Evolutionary conservation across 1,284 basidiomycete species (phyloP).

Genomic region (Sporisorium graminicola): DNA sequence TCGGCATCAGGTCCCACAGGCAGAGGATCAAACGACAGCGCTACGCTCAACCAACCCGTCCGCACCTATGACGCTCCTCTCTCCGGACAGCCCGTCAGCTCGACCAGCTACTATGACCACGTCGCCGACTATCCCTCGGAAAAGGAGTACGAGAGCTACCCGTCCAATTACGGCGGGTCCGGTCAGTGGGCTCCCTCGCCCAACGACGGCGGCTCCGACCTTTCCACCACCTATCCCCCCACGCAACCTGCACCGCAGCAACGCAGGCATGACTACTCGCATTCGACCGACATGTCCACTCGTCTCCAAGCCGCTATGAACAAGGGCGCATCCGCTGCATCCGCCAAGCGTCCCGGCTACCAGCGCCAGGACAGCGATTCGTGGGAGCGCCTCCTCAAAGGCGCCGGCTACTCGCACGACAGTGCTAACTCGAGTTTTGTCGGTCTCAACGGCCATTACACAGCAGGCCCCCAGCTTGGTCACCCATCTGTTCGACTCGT

Average conservation of each 20-base stretch:
- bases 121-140: constrained; percentile 33
- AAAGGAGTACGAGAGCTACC: constrained; percentile 38
- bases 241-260: neutral
- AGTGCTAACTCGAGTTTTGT: constrained; percentile 46
- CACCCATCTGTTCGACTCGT: constrained; percentile 38
- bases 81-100: constrained; percentile 27
- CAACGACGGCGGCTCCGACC: constrained; percentile 25
- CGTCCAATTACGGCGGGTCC: constrained; percentile 32
- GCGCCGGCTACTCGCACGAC: constrained; percentile 45
- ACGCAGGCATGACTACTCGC: constrained; percentile 22
- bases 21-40: constrained; percentile 29
- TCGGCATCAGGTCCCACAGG: neutral
- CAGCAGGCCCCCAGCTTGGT: constrained; percentile 9
- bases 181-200: constrained; percentile 46
- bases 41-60: constrained; percentile 20
- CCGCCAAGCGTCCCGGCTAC: constrained; percentile 25
- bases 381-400: constrained; percentile 51
- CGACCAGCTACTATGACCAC: constrained; percentile 37
- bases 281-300: constrained; percentile 28
- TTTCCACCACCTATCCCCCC: constrained; percentile 37
- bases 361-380: constrained; percentile 51
- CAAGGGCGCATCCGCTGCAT: constrained; percentile 15
- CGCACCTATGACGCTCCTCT: constrained; percentile 43
- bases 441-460: constrained; percentile 41
- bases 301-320: constrained; percentile 16